Evolutionary conservation across 345 rosid genomes (phyloP).

Genomic region (Moringa oleifera): DNA sequence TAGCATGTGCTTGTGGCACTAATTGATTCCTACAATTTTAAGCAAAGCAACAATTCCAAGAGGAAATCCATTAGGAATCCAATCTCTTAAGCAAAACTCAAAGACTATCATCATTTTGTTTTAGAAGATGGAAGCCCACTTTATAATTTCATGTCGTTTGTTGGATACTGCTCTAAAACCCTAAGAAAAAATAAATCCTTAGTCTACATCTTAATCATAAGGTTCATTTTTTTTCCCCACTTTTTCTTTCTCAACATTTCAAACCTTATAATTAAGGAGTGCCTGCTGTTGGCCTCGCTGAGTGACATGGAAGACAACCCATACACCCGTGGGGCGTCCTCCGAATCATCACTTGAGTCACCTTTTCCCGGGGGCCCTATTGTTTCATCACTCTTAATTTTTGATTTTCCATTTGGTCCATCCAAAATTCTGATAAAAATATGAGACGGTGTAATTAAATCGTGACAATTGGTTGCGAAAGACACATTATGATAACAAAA

Average conservation of each 20-base stretch:
- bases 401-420: background rate
- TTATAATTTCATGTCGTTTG: constrained; percentile 18
- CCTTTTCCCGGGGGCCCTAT: too few species aligned
- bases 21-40: constrained; percentile 19
- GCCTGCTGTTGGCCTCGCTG: constrained; percentile 14
- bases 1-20: too few species aligned
- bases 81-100: constrained; percentile 32
- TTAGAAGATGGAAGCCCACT: constrained; percentile 37
- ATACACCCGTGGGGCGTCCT: constrained; percentile 33
- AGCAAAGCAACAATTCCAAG: constrained; percentile 22
- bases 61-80: constrained; percentile 31
- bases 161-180: constrained; percentile 32
- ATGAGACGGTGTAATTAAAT: too few species aligned
- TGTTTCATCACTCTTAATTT: background rate
- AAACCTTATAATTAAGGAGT: constrained; percentile 34
- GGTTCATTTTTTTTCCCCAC: constrained; percentile 7
- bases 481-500: too few species aligned
- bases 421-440: too few species aligned
- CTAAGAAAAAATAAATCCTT: constrained; percentile 19
- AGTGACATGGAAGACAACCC: constrained; percentile 28
- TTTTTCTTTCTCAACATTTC: constrained; percentile 25
- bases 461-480: too few species aligned
- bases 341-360: constrained; percentile 16
- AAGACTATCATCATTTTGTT: constrained; percentile 39
- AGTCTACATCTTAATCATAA: constrained; percentile 40